These are phyloP conservation scores for Tetrapisispora phaffii DNA, from an alignment of 805 yeast genomes.

Conservation along the genomic window DNA sequence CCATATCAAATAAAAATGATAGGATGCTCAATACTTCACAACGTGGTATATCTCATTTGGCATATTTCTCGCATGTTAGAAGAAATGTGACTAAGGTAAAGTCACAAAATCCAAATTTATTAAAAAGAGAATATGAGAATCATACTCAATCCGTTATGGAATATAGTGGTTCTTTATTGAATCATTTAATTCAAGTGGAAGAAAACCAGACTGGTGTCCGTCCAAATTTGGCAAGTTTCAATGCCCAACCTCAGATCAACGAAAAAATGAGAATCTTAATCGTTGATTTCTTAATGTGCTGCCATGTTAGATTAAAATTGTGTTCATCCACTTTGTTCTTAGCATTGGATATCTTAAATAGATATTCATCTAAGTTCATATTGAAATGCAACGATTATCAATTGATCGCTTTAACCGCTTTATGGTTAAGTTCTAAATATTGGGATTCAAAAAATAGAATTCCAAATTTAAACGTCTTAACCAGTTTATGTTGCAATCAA, in stretches of 20 bases:
- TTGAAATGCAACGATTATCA: conserved; percentile 78
- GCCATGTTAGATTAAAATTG: conserved; percentile 52
- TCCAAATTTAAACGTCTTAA: conserved; percentile 42
- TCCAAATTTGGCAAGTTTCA: conserved; percentile 23
- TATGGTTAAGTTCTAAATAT: conserved; percentile 83
- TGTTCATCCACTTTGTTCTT: conserved; percentile 56
- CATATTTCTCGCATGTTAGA: conserved; percentile 13
- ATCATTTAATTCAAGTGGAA: conserved; percentile 27
- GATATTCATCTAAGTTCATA: conserved; percentile 74
- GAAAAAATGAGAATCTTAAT: conserved; percentile 59
- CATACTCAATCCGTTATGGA: conserved; percentile 37
- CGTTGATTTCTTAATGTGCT: conserved; percentile 72
- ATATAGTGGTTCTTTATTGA: conserved; percentile 36
- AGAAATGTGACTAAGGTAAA: conserved; percentile 12
- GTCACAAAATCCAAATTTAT: conserved; percentile 26
- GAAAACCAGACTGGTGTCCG: conserved; percentile 13
- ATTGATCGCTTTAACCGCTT: conserved; percentile 72
- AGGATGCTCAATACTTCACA: background rate
- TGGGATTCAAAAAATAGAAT: conserved; percentile 59
- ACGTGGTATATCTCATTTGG: conserved; percentile 4
- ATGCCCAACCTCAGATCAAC: conserved; percentile 34
- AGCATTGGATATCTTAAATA: conserved; percentile 65
- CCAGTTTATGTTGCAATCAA: conserved; percentile 48
- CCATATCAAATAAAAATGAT: background rate
- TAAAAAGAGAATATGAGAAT: conserved; percentile 38